Base-by-base conservation (phyloP, 306 rosid genomes). In the Castanea mollissima region DNA sequence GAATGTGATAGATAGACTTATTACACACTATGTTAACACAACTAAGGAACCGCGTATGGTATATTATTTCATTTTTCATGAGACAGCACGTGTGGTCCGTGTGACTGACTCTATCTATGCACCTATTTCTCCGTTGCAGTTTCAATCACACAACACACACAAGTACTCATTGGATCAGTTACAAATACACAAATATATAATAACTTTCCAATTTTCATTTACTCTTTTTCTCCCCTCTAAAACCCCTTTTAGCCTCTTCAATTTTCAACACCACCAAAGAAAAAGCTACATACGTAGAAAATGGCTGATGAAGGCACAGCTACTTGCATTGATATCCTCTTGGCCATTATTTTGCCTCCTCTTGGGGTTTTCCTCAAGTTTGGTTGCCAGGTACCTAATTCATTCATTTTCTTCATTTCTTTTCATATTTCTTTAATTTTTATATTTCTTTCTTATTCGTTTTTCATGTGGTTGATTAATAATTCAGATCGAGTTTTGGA, bases 331-430 rank as follows among this genome's bases (percentile, higher is more conserved):
- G 98, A 93, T 78, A 91, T 93, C 76, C 9, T 91, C 21, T 25
- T 93, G 11, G 98, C 98, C 74, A 90, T 93, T 85, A 44, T 93
- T 56, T 81, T 93, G 75, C 98, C 98, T 52, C 98, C 98, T 78
- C 94, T 93, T 6, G 98, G 98, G 3, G 97, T 93, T 71, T 93
- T 93, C 84, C 93, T 93, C 89, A 93, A 87, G 85, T 93, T 41
- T 69, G 98, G 92, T 16, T 91, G 97, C 91, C 10, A 89, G 15
- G 97, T 91, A 38, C 9, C 46, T 41, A 25, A 25, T 25, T 25
- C 27, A 25, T 25, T 25, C 27, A 25, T 25, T 25, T 25, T 25
- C 27, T 25, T 25, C 1, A 25, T 25, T 25, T 25, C 27, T 1
- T 25, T 25, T 25, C 27, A 25, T 25, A 25, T 25, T 21, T 21